Evolutionary conservation across 176 grass and related monocot genomes (phyloP), one percentile per base, ranked within the genome.

Genomic region (Raddia distichophylla): DNA sequence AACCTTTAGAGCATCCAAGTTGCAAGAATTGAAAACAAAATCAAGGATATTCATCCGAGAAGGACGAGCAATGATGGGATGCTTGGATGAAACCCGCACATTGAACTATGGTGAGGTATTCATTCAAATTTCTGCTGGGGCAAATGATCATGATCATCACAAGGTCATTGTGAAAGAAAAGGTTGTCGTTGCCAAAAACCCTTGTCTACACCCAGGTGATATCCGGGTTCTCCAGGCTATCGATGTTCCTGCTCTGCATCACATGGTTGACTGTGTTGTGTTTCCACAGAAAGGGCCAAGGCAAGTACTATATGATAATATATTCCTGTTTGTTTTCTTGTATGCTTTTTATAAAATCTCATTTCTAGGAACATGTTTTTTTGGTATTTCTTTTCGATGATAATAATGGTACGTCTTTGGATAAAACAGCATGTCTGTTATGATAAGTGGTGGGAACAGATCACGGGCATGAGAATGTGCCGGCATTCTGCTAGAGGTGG

Each of bases 261-360:
- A 98, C 80, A 84, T 98, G 90, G 80, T 93, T 86, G 85, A 98
- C 72, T 98, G 95, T 79, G 82, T 98, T 46, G 95, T 98, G 78
- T 98, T 98, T 89, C 95, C 95, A 27, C 95, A 98, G 66, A 84
- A 91, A 60, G 95, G 95, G 49, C 34, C 42, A 51, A 98, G 95
- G 92, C 87, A 77, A 89, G 80, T 67, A 27, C 27, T 27, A 5
- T 69, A 73, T 73, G 50, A 16, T 44, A 47, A 46, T 60, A 58
- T 82, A 65, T 80, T 84, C 27, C 27, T 27, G 27, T 27, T 27
- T 27, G 27, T 27, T 27, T 27, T 27, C 27, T 27, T 27, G 27
- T 27, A 27, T 27, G 27, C 27, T 27, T 27, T 27, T 27, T 27
- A 27, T 27, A 27, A 27, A 27, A 27, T 27, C 27, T 27, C 27